Base-by-base conservation (phyloP, 345 rosid genomes). In the Clarkia xantiana region DNA sequence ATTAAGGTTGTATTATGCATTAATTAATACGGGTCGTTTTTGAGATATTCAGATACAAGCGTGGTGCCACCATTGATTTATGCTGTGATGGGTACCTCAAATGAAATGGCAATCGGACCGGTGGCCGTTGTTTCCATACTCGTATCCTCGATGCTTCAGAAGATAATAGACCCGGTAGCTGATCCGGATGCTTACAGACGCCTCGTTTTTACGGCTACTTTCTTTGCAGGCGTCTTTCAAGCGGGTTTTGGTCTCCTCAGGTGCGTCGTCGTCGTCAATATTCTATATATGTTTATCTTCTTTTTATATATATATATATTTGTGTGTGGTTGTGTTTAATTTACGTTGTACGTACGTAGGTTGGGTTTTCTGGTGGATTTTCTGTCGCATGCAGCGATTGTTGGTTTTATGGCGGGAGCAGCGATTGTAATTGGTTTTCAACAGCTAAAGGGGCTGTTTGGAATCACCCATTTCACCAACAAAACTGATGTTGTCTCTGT, bases 331-430 rank as follows among this genome's bases (percentile, higher is more conserved):
- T 22, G 25, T 2, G 5, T 22, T 22, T 22, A 22, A 22, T 22
- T 23, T 10, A 6, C 10, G 12, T 38, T 19, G 18, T 25, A 10
- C 11, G 42, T 29, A 29, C 36, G 46, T 68, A 81, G 90, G 74
- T 66, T 82, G 49, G 97, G 97, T 49, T 90, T 90, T 64, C 84
- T 90, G 6, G 86, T 86, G 53, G 95, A 89, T 71, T 75, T 85
- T 60, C 76, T 85, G 43, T 80, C 97, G 25, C 97, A 82, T 54
- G 87, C 94, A 43, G 80, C 94, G 4, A 65, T 85, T 51, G 95
- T 89, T n/a, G 97, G 97, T 52, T 89, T 82, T 77, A 76, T 82
- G 83, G 86, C 76, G 6, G 97, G 94, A 17, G 94, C 97, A 19
- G 95, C 97, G 54, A 72, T 86, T 45, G 86, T 90, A 9, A 90